A percentile compares a stretch with the other conserved stretches of the same genome.
phyloP scores from a whole-genome alignment of 2,329 filamentous ascomycete species.

The Neonectria faginata region DNA sequence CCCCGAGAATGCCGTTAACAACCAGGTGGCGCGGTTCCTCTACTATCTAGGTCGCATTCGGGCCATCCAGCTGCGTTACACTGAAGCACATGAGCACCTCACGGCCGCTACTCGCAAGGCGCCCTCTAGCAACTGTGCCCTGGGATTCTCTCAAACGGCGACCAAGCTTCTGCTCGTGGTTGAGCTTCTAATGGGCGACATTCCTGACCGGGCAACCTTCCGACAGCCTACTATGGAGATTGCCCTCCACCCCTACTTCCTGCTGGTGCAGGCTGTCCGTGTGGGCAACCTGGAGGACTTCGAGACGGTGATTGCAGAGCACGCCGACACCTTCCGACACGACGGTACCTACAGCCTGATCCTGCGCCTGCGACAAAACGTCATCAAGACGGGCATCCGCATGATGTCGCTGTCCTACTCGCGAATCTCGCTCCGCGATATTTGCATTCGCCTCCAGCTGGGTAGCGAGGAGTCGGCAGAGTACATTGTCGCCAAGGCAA shows the following conservation, averaged over 20 bases:
- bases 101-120: slow-evolving; percentile 95
- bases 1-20: slow-evolving; percentile 93
- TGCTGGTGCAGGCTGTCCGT: slow-evolving; percentile 93
- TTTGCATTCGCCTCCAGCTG: slow-evolving; percentile 93
- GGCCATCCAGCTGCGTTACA: slow-evolving; percentile 96
- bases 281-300: slow-evolving; percentile 97
- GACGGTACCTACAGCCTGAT: slow-evolving; percentile 97
- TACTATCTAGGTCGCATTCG: slow-evolving; percentile 98
- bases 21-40: slow-evolving; percentile 95
- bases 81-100: slow-evolving; percentile 94
- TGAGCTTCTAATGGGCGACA: slow-evolving; percentile 97
- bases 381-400: slow-evolving; percentile 98
- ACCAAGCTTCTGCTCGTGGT: slow-evolving; percentile 97
- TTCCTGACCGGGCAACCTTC: slow-evolving; percentile 95
- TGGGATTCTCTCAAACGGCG: slow-evolving; percentile 94
- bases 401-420: slow-evolving; percentile 99
- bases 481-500: slow-evolving; percentile 99
- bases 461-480: slow-evolving; percentile 97
- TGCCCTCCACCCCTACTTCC: slow-evolving; percentile 90
- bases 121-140: slow-evolving; percentile 86
- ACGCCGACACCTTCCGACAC: slow-evolving; percentile 87
- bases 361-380: slow-evolving; percentile 93
- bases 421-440: slow-evolving; percentile 94
- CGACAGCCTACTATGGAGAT: slow-evolving; percentile 88
- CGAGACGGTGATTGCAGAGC: slow-evolving; percentile 83